Evolutionary conservation across 371 early-diverging fungal species (phyloP).

Genomic region (Apophysomyces ossiformis): DNA sequence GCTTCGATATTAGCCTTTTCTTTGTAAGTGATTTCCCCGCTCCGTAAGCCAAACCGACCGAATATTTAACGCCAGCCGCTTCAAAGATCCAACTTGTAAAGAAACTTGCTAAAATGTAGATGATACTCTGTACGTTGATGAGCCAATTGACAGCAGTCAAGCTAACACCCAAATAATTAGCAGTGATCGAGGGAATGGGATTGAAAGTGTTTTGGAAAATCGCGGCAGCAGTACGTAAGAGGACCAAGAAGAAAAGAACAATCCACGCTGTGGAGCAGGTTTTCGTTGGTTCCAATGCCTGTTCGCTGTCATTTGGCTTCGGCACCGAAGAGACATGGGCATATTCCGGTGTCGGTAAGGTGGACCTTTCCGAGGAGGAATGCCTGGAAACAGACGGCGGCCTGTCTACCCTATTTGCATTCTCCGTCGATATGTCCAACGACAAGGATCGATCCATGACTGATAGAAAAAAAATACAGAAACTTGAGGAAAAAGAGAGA

Average conservation of each 20-base stretch:
- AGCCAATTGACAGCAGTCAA: conserved; percentile 45
- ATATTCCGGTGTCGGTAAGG: background rate
- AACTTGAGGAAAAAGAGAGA: background rate
- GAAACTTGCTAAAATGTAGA: conserved; percentile 54
- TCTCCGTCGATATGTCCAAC: background rate
- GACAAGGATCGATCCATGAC: background rate
- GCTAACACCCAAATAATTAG: conserved; percentile 36
- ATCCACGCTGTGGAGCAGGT: conserved; percentile 49
- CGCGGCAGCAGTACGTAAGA: conserved; percentile 38
- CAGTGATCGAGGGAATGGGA: conserved; percentile 45
- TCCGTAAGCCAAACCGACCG: conserved; percentile 17
- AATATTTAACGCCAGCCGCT: conserved; percentile 49
- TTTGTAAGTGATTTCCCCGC: background rate
- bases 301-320: background rate
- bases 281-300: conserved; percentile 8
- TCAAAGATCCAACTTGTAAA: conserved; percentile 58
- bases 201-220: conserved; percentile 47
- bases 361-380: background rate
- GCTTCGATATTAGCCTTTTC: background rate
- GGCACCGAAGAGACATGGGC: background rate
- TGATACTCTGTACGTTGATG: conserved; percentile 50
- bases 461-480: background rate
- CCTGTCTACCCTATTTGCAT: background rate
- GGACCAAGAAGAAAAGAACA: conserved; percentile 35
- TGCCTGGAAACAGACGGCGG: background rate